phyloP scores from a whole-genome alignment of 768 basidiomycete genomes.

The Tylopilus sp. region DNA sequence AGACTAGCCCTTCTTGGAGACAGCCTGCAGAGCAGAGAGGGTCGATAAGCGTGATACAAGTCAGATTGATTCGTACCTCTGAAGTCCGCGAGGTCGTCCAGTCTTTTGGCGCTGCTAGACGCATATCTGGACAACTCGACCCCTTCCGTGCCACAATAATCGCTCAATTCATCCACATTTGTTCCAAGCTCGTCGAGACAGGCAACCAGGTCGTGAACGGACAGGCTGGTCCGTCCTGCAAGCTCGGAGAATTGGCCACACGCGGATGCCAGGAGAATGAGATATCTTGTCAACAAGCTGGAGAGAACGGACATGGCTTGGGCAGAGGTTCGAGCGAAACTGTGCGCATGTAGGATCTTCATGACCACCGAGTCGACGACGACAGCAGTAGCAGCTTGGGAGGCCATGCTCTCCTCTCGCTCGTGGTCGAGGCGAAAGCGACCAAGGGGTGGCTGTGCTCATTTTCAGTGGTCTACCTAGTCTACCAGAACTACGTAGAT shows the following conservation, averaged over 20 bases:
- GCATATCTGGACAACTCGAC: conserved; percentile 68
- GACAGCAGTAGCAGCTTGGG: conserved; percentile 49
- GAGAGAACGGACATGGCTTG: conserved; percentile 70
- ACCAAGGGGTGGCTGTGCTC: not conserved
- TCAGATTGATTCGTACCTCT: conserved; percentile 48
- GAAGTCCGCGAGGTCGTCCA: conserved; percentile 72
- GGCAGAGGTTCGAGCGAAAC: conserved; percentile 71
- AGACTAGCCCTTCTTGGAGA: conserved; percentile 55
- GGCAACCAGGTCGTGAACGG: conserved; percentile 55
- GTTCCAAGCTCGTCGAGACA: conserved; percentile 78
- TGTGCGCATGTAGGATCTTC: conserved; percentile 72
- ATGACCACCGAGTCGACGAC: conserved; percentile 65
- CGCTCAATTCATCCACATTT: conserved; percentile 61
- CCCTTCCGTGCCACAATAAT: conserved; percentile 65
- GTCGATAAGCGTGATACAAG: not conserved
- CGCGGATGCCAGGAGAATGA: conserved; percentile 60
- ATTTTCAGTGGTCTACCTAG: not conserved
- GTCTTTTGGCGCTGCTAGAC: conserved; percentile 55
- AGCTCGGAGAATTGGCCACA: conserved; percentile 74
- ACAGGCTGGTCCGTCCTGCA: conserved; percentile 60
- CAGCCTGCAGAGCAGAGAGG: conserved; percentile 46
- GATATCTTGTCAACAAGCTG: conserved; percentile 73
- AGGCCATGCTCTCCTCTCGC: conserved; percentile 16
- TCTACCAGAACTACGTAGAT: not conserved
- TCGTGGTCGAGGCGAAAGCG: not conserved